phyloP scores from a whole-genome alignment of 305 asterid genomes.

The Fraxinus sp. region DNA sequence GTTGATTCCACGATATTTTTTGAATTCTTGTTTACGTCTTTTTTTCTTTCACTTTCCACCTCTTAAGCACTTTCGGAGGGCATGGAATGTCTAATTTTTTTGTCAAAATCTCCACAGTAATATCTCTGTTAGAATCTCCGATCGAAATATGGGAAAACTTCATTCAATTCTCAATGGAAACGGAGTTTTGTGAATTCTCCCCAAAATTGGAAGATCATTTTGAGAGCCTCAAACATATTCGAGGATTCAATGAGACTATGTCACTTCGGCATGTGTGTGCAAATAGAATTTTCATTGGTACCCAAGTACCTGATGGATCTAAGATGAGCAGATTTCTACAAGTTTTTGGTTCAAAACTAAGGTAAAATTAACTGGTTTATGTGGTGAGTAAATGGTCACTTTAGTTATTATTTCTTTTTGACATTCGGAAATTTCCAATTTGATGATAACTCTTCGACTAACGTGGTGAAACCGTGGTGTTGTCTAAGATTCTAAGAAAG shows the following conservation, averaged over 20 bases:
- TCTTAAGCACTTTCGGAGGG: not conserved
- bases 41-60: too few species aligned
- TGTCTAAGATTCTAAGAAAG: not conserved
- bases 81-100: not conserved
- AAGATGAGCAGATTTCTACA: not conserved
- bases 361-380: too few species aligned
- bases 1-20: not conserved
- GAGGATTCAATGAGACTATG: too few species aligned
- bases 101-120: not conserved
- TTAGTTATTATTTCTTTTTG: not conserved
- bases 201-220: too few species aligned
- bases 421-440: not conserved
- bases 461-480: not conserved
- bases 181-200: too few species aligned
- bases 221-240: too few species aligned
- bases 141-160: not conserved
- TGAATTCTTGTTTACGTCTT: not conserved
- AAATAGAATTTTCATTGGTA: not conserved
- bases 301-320: not conserved
- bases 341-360: not conserved
- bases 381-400: too few species aligned
- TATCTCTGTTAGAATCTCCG: not conserved
- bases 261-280: too few species aligned
- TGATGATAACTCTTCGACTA: not conserved
- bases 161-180: not conserved